phyloP scores from a whole-genome alignment of 352 stramenopile genomes.

The Thraustochytrium striatum region DNA sequence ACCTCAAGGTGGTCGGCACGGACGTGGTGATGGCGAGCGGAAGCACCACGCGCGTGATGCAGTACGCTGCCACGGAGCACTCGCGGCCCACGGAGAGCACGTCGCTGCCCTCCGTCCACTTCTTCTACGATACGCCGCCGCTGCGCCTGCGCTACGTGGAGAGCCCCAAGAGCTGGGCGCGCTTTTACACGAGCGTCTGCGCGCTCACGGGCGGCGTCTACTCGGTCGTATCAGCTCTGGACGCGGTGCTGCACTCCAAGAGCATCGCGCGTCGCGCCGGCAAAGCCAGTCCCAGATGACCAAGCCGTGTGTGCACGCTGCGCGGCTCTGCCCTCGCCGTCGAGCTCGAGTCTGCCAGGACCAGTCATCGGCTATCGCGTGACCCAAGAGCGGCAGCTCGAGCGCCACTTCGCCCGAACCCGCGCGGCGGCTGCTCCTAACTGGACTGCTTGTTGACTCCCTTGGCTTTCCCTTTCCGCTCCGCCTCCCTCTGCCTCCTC shows the following conservation, averaged over 20 bases:
- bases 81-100: not conserved
- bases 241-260: not conserved
- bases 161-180: not conserved
- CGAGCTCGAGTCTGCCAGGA: too few relatives aligned
- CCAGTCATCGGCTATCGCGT: too few relatives aligned
- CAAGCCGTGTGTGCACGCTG: too few relatives aligned
- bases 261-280: too few relatives aligned
- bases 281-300: too few relatives aligned
- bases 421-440: too few relatives aligned
- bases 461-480: too few relatives aligned
- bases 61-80: slow-evolving; percentile 39
- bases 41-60: not conserved
- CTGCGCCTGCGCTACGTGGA: slow-evolving; percentile 3
- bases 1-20: slow-evolving; percentile 20
- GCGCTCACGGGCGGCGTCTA: slow-evolving; percentile 16
- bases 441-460: too few relatives aligned
- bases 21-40: not conserved
- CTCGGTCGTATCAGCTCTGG: not conserved
- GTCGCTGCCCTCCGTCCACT: slow-evolving; percentile 16
- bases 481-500: too few relatives aligned
- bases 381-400: too few relatives aligned
- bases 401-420: too few relatives aligned
- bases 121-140: slow-evolving; percentile 41
- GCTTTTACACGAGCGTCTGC: slow-evolving; percentile 1
- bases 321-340: too few relatives aligned